A percentile compares a stretch with the other conserved stretches of the same genome.
Evolutionary conservation across 2,329 filamentous ascomycete species (phyloP).

Genomic region (Colletotrichum eremochloae): DNA sequence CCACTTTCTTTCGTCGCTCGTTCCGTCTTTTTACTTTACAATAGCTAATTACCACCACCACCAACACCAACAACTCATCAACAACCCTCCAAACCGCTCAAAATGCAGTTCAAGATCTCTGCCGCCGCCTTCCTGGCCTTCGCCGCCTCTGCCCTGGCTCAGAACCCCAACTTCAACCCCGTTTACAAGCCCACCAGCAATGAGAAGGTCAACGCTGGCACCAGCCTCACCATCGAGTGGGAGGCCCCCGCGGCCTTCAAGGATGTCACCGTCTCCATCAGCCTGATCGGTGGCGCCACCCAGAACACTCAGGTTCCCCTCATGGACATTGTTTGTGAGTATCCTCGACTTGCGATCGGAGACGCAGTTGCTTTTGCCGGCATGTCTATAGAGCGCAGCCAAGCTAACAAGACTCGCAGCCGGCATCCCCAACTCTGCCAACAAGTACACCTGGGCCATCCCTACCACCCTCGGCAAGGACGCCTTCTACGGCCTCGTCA

Average conservation of each 20-base stretch:
- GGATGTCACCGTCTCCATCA: constrained; percentile 63
- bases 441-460: constrained; percentile 65
- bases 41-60: constrained; percentile 37
- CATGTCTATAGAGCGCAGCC: constrained; percentile 9
- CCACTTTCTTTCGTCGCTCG: constrained; percentile 36
- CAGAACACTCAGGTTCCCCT: constrained; percentile 58
- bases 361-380: not conserved
- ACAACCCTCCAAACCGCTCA: constrained; percentile 50
- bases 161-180: constrained; percentile 69
- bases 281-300: constrained; percentile 66
- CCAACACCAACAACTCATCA: constrained; percentile 7
- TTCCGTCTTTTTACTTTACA: constrained; percentile 29
- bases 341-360: not conserved
- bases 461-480: constrained; percentile 58
- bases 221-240: constrained; percentile 67
- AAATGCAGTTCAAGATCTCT: constrained; percentile 67
- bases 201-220: constrained; percentile 62
- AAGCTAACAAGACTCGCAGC: constrained; percentile 52
- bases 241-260: constrained; percentile 54
- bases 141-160: constrained; percentile 64
- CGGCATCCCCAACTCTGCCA: constrained; percentile 60
- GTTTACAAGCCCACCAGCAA: constrained; percentile 61
- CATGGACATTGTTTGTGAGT: constrained; percentile 66
- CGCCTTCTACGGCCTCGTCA: constrained; percentile 69
- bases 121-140: constrained; percentile 65